phyloP scores from a whole-genome alignment of 176 grass and related monocot species.

The maize (Zea mays) region DNA sequence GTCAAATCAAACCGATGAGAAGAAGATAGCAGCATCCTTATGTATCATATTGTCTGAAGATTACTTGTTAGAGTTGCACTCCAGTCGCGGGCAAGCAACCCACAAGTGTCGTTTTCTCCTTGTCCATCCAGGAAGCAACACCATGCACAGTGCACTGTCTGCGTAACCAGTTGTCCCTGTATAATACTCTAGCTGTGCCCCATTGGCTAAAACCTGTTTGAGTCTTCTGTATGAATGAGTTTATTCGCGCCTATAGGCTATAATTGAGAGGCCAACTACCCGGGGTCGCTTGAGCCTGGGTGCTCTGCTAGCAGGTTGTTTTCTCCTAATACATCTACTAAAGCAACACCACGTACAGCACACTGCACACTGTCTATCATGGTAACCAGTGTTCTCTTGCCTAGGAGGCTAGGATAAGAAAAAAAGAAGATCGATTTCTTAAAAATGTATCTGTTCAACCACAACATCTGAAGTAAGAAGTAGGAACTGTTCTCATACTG shows the following conservation, averaged over 20 bases:
- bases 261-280: not conserved
- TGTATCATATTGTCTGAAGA: slow-evolving; percentile 21
- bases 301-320: not conserved
- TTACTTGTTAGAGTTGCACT: slow-evolving; percentile 39
- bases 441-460: not conserved
- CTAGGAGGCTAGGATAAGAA: not conserved
- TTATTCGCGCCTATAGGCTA: too few species aligned
- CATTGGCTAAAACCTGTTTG: not conserved
- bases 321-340: not conserved
- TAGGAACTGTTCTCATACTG: not conserved
- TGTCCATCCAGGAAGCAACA: slow-evolving; percentile 21
- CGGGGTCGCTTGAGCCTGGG: not conserved
- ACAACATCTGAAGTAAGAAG: slow-evolving; percentile 6
- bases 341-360: slow-evolving; percentile 15
- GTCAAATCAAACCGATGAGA: slow-evolving; percentile 8
- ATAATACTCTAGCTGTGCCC: not conserved
- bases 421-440: not conserved
- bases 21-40: slow-evolving; percentile 31
- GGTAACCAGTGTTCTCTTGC: not conserved
- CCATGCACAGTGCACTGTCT: not conserved
- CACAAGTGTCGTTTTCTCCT: slow-evolving; percentile 16
- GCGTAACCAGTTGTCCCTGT: not conserved
- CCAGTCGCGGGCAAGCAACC: slow-evolving; percentile 41
- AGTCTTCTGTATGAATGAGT: not conserved
- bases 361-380: not conserved